These are phyloP conservation scores for Staphylotrichum tortipilum DNA, from an alignment of 495 filamentous ascomycete species.

Conservation along the genomic window DNA sequence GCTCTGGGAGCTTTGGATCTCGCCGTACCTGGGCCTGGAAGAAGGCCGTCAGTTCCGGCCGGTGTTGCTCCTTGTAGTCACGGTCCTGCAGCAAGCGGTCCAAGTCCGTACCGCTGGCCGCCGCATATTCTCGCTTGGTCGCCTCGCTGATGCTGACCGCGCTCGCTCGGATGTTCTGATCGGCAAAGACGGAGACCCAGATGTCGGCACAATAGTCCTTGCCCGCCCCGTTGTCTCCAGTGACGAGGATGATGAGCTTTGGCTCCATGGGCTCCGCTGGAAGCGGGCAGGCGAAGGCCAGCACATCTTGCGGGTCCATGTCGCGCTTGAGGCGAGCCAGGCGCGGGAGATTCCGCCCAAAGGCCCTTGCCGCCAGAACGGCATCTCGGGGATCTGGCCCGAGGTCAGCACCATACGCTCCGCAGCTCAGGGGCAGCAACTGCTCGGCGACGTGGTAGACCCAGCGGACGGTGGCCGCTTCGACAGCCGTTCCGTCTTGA, in stretches of 20 bases:
- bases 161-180: constrained; percentile 34
- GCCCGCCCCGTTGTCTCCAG: constrained; percentile 49
- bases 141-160: constrained; percentile 52
- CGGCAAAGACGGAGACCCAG: constrained; percentile 41
- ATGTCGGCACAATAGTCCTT: constrained; percentile 53
- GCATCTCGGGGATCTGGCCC: constrained; percentile 54
- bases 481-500: constrained; percentile 42
- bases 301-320: constrained; percentile 45
- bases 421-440: constrained; percentile 44
- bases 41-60: constrained; percentile 45
- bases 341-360: constrained; percentile 47
- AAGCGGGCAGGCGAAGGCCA: constrained; percentile 49
- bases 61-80: constrained; percentile 55
- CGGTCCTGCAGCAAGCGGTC: constrained; percentile 44
- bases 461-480: constrained; percentile 42
- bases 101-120: constrained; percentile 42
- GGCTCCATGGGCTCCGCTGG: constrained; percentile 29
- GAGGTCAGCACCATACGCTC: constrained; percentile 54
- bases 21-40: constrained; percentile 41
- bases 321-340: constrained; percentile 45
- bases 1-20: constrained; percentile 43
- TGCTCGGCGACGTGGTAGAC: constrained; percentile 45
- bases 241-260: constrained; percentile 52
- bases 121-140: constrained; percentile 52
- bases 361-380: constrained; percentile 44